phyloP scores from a whole-genome alignment of 176 grass and related monocot genomes.

The Oryza australiensis region DNA sequence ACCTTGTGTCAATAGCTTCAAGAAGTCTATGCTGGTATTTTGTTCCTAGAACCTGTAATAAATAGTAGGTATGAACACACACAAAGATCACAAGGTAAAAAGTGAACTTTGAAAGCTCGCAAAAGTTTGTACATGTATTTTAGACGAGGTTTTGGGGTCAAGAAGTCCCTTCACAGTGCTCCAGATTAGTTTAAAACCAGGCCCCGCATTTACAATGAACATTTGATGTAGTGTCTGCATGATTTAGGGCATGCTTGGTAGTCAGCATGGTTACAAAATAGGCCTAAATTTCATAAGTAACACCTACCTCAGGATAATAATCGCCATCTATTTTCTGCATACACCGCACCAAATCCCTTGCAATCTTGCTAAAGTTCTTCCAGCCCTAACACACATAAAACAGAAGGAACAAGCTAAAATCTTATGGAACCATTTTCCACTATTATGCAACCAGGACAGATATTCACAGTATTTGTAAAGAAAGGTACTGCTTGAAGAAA shows the following conservation, averaged over 20 bases:
- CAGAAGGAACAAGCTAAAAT: background rate
- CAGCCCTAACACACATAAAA: slow-evolving; percentile 54
- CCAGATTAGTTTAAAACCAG: slow-evolving; percentile 96
- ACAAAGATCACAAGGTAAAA: slow-evolving; percentile 29
- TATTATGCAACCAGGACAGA: slow-evolving; percentile 23
- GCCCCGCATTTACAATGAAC: slow-evolving; percentile 97
- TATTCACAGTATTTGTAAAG: background rate
- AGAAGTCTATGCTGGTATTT: slow-evolving; percentile 95
- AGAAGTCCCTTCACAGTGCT: slow-evolving; percentile 90
- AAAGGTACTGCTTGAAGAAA: background rate
- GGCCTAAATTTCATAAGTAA: slow-evolving; percentile 19
- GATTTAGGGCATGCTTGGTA: slow-evolving; percentile 31
- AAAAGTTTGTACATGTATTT: slow-evolving; percentile 81
- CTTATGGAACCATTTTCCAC: slow-evolving; percentile 4
- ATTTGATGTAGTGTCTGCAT: slow-evolving; percentile 95
- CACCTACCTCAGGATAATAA: slow-evolving; percentile 90
- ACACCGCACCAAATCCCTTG: slow-evolving; percentile 85
- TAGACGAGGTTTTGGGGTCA: slow-evolving; percentile 97
- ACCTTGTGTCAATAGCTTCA: slow-evolving; percentile 90
- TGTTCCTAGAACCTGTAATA: slow-evolving; percentile 77
- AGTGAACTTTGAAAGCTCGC: slow-evolving; percentile 11
- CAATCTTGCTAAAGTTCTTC: slow-evolving; percentile 95
- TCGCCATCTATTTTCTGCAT: slow-evolving; percentile 98
- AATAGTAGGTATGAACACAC: slow-evolving; percentile 24
- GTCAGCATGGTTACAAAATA: slow-evolving; percentile 23